phyloP scores from a whole-genome alignment of 768 basidiomycete species.

The Mycena filopes region DNA sequence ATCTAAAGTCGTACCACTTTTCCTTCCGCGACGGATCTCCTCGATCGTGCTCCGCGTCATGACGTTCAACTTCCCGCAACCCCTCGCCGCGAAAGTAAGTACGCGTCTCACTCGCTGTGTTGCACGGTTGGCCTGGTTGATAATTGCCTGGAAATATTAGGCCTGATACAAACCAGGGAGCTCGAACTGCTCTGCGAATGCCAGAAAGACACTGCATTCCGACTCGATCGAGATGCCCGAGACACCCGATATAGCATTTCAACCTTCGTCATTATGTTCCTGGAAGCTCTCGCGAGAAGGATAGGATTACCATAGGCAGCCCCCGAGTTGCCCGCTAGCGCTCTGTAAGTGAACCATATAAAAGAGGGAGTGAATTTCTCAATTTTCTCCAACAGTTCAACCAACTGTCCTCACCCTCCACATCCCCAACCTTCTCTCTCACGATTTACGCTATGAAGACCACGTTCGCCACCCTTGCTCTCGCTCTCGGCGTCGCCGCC shows the following conservation, averaged over 20 bases:
- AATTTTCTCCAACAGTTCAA: neutral
- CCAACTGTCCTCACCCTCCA: constrained; percentile 38
- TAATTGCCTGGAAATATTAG: too few relatives aligned
- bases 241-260: constrained; percentile 2
- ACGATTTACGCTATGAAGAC: constrained; percentile 14
- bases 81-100: too few relatives aligned
- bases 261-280: neutral
- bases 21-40: too few relatives aligned
- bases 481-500: constrained; percentile 17
- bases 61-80: too few relatives aligned
- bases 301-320: neutral
- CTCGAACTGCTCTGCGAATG: too few relatives aligned
- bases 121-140: too few relatives aligned
- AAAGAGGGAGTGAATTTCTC: neutral
- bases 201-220: too few relatives aligned
- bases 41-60: too few relatives aligned
- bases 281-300: neutral
- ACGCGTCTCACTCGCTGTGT: too few relatives aligned
- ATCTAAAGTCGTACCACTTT: too few relatives aligned
- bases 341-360: neutral
- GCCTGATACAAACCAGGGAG: too few relatives aligned
- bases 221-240: neutral
- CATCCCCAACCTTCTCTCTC: too few relatives aligned
- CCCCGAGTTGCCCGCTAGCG: constrained; percentile 12
- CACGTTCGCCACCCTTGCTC: constrained; percentile 1